Evolutionary conservation across 345 rosid genomes (phyloP).

Genomic region (Diplotaxis tenuifolia): DNA sequence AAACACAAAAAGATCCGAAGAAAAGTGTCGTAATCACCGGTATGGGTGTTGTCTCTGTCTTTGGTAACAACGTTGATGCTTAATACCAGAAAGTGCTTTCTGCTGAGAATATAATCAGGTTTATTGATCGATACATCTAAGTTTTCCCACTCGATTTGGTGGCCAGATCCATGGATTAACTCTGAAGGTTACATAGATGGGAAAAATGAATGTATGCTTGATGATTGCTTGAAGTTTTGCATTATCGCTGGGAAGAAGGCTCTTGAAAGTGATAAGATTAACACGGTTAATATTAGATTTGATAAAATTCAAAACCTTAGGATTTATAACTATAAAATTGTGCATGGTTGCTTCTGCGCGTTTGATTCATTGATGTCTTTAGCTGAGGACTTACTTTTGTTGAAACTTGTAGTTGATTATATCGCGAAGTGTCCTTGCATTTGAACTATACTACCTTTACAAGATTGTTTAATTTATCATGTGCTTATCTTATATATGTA

Average conservation of each 20-base stretch:
- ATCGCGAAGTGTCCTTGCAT: background rate
- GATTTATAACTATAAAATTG: background rate
- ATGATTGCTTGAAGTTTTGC: too few species aligned
- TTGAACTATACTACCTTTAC: background rate
- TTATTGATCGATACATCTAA: constrained; percentile 92
- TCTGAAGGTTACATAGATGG: constrained; percentile 84
- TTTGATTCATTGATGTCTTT: too few species aligned
- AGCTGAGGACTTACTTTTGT: too few species aligned
- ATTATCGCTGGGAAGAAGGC: too few species aligned
- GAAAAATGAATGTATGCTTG: constrained; percentile 67
- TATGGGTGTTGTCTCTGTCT: constrained; percentile 88
- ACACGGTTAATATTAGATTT: background rate
- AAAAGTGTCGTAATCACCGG: constrained; percentile 92
- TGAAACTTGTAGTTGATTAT: background rate
- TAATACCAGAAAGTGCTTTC: constrained; percentile 77
- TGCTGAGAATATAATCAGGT: constrained; percentile 85
- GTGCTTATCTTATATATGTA: constrained; percentile 7
- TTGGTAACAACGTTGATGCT: constrained; percentile 70
- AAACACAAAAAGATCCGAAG: constrained; percentile 88
- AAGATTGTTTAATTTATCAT: background rate
- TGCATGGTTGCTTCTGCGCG: too few species aligned
- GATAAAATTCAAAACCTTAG: background rate
- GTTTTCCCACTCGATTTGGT: constrained; percentile 84
- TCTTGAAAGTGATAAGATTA: background rate
- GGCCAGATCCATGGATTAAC: constrained; percentile 31